Evolutionary conservation across 2,329 filamentous ascomycete species (phyloP), one percentile per base, ranked within the genome.

Genomic region (Biscogniauxia marginata): DNA sequence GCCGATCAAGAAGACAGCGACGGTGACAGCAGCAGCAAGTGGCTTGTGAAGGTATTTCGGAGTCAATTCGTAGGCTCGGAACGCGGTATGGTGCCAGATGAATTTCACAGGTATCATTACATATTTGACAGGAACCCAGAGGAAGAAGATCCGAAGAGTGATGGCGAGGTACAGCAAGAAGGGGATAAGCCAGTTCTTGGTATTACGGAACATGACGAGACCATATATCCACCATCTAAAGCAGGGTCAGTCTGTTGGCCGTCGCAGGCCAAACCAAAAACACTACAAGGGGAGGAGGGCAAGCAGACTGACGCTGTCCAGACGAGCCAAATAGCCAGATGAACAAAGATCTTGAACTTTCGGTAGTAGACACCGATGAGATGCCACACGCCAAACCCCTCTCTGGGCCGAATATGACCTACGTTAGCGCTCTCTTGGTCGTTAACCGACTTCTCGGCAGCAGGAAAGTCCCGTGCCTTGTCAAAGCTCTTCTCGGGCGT

Each of bases 91-190:
- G 45, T 79, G 78, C 90, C 90, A 96, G 21, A 84, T 69, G 60
- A 78, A 84, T 64, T 83, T 82, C 73, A 90, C 83, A 2, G 89
- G 88, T 58, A 76, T 81, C 58, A 84, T 86, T 62, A 92, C 73
- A 63, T 88, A 77, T 44, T 82, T 81, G 64, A 87, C 84, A 1
- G 90, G 86, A 2, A 93, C 75, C 69, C 91, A 86, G 74, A 90
- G 84, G 70, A 88, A 89, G 69, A 96, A 62, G 49, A 96, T 71
- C 30, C 92, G 88, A 50, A 95, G 77, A 9, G 83, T 84, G 65
- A 96, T 86, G 63, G 78, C 81, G 47, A 96, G 83, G 79, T 88
- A 96, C 48, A 96, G 70, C 50, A 96, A 79, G 74, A 96, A 95
- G 0, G 92, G 91, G 50, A 93, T 84, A 55, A 96, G 74, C 91